Base-by-base conservation (phyloP, 2,329 filamentous ascomycete genomes). In the Fusarium sp. region DNA sequence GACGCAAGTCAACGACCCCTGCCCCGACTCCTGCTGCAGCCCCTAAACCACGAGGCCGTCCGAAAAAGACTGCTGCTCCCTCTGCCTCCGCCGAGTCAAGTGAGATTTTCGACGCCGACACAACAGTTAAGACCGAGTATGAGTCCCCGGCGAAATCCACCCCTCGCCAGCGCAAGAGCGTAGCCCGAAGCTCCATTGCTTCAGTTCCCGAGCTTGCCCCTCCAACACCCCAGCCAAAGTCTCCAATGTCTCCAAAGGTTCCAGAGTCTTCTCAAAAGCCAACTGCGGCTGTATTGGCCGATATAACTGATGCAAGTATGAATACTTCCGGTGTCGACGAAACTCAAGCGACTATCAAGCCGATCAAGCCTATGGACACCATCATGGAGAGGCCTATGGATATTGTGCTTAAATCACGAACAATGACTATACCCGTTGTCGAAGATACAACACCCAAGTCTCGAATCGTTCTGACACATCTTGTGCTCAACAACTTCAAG, bases 401-500 rank as follows among this genome's bases (percentile, higher is more conserved):
- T 74, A 97, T 98, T 71, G 89, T 97, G 48, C 84, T 97, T 61
- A 95, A 96, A 79, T 93, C 94, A 47, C 90, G 94, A 62, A 91
- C 90, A 33, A 83, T 90, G 75, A 85, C 88, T 3, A 83, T 89
- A 25, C 85, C 87, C 0, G 81, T 88, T n/a, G 87, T 92, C 43
- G 92, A 97, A 77, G 88, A 93, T 25, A 87, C 86, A 1, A 89
- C 87, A 1, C 92, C 94, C 2, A 97, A 94, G 77, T 84, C 93
- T 52, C 91, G 96, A 53, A 94, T 96, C 68, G 95, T 98, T 54
- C 95, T 99, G 69, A 96, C 93, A 19, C 93, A 97, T 76, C 84
- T 99, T 48, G 90, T 97, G 62, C 85, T 99, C 71, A 96, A 88
- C 70, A 99, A 99, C 80, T 99, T 99, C 88, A 99, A 99, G 83